Base-by-base conservation (phyloP, 2,329 filamentous ascomycete genomes). In the Orbilia blumenaviensis region DNA sequence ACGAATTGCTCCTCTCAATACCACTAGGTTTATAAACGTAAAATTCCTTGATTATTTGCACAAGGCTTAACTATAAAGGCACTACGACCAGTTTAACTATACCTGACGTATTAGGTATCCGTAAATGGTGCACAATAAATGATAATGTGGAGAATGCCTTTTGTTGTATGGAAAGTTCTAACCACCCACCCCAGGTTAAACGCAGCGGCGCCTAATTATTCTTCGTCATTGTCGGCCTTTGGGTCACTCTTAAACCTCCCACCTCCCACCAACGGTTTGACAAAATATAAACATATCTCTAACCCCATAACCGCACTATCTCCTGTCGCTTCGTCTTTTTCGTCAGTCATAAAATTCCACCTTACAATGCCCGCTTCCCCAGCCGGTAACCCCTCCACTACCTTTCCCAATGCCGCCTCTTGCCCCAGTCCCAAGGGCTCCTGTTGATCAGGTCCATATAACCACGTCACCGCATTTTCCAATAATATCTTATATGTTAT, bases 201-300 rank as follows among this genome's bases (percentile, higher is more conserved):
- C n/a, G n/a, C n/a, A n/a, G n/a, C n/a, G n/a, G n/a, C n/a, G n/a
- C n/a, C n/a, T n/a, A n/a, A n/a, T n/a, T n/a, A 34, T 5, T 34
- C 29, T 10, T 34, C 58, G 8, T 60, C 58, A n/a, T 18, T 34
- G 16, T 60, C 48, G 27, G 42, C 62, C 12, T 54, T 23, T 3
- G 25, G 6, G 32, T 61, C 8, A 41, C 42, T 63, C 36, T 68
- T 21, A 62, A 63, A 48, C 23, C 25, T 38, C 18, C 71, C 63
- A 36, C 63, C 71, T 4, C 46, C 71, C 6, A 68, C 46, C 56
- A 75, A 56, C 27, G 63, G 63, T 14, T 75, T 75, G n/a, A 36
- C 62, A 63, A 68, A 68, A 18, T 75, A 68, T 27, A 75, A 41
- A 50, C 58, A 75, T 32, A 75, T 41, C 36, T 68, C 34, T 14